These are phyloP conservation scores for Tricholoma sp. DNA, from an alignment of 768 basidiomycete genomes.

Conservation along the genomic window DNA sequence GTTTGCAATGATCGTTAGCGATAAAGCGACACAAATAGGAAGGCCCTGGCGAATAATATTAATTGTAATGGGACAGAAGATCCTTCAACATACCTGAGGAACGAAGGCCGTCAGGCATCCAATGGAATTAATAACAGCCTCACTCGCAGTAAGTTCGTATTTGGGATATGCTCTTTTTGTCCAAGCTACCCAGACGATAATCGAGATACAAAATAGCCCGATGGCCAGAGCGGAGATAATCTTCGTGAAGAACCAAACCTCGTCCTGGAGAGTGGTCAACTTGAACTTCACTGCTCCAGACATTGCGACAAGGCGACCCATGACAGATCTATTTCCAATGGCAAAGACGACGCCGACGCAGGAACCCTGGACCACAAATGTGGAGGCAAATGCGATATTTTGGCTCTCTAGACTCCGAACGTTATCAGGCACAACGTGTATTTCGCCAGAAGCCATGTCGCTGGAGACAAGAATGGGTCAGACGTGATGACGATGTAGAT, in stretches of 20 bases:
- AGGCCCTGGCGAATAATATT: constrained; percentile 23
- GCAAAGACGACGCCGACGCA: not conserved
- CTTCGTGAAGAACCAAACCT: constrained; percentile 43
- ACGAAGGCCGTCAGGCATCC: not conserved
- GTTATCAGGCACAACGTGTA: constrained; percentile 28
- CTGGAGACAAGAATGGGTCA: not conserved
- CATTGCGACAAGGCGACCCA: not conserved
- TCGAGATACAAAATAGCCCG: not conserved
- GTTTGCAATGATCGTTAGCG: constrained; percentile 42
- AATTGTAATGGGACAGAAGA: too few relatives aligned
- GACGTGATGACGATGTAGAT: not conserved
- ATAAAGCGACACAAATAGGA: constrained; percentile 42
- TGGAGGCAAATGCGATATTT: not conserved
- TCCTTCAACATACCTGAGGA: not conserved
- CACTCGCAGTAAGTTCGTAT: not conserved
- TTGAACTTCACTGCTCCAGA: not conserved
- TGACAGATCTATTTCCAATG: not conserved
- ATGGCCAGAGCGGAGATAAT: constrained; percentile 33
- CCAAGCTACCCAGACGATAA: not conserved
- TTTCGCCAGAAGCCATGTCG: constrained; percentile 14
- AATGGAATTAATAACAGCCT: not conserved
- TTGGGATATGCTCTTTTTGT: not conserved
- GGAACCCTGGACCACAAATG: not conserved
- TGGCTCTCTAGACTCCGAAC: constrained; percentile 26
- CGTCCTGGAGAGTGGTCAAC: not conserved